These are phyloP conservation scores for Kodamaea ohmeri DNA, from an alignment of 1,139 yeast genomes.

Conservation along the genomic window DNA sequence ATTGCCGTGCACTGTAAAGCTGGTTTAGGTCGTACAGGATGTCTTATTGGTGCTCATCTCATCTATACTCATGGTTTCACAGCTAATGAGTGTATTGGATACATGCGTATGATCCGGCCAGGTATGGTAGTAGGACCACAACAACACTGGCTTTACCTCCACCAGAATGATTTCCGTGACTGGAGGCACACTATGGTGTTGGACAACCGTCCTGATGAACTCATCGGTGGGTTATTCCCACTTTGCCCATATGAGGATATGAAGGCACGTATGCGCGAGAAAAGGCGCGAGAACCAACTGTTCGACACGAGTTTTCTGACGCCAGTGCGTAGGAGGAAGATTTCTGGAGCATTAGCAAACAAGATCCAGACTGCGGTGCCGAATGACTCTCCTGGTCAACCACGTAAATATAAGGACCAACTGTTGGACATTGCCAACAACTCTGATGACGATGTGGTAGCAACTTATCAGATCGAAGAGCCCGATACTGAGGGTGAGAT, in stretches of 20 bases:
- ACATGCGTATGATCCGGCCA: constrained; percentile 93
- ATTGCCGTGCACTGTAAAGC: constrained; percentile 99
- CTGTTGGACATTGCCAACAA: constrained; percentile 34
- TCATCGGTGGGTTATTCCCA: constrained; percentile 75
- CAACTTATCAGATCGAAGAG: constrained; percentile 17
- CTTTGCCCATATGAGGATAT: constrained; percentile 59
- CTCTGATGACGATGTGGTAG: constrained; percentile 34
- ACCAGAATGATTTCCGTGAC: constrained; percentile 92
- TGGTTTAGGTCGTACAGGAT: constrained; percentile 96
- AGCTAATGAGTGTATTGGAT: constrained; percentile 94
- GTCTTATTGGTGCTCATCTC: constrained; percentile 93
- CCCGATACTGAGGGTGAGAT: constrained; percentile 15
- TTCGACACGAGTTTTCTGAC: constrained; percentile 56
- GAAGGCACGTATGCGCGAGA: constrained; percentile 47
- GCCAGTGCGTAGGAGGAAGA: constrained; percentile 68
- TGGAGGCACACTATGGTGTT: constrained; percentile 95
- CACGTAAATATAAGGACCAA: constrained; percentile 63
- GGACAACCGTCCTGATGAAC: constrained; percentile 64
- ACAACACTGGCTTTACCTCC: constrained; percentile 96
- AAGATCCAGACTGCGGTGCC: constrained; percentile 80
- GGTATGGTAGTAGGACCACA: constrained; percentile 99
- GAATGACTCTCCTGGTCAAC: constrained; percentile 93
- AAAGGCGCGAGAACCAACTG: constrained; percentile 40
- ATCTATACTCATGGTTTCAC: constrained; percentile 96
- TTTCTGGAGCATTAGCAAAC: constrained; percentile 67